phyloP scores from a whole-genome alignment of 2,329 filamentous ascomycete genomes.

The Fusarium sp. region DNA sequence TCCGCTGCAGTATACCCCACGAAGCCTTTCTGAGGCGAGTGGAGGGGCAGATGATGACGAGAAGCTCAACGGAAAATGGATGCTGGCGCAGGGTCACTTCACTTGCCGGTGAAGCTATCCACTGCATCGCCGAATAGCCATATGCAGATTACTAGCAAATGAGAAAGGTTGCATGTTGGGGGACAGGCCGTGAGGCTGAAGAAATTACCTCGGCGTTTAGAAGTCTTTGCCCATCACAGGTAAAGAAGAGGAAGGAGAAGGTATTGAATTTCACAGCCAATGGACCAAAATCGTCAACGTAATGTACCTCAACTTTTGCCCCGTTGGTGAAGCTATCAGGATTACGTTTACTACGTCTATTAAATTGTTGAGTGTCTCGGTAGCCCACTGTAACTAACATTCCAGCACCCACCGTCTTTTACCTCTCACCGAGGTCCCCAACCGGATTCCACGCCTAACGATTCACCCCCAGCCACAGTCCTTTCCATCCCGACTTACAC shows the following conservation, averaged over 20 bases:
- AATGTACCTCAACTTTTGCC: neutral
- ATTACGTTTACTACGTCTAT: too few relatives aligned
- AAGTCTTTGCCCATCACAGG: neutral
- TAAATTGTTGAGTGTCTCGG: too few relatives aligned
- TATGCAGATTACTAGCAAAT: neutral
- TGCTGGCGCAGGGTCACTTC: neutral
- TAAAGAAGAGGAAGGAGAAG: neutral
- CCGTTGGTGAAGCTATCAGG: neutral
- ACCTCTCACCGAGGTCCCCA: fast-evolving
- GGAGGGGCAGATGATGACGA: neutral
- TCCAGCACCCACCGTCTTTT: too few relatives aligned
- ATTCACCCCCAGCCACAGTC: neutral
- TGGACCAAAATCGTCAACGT: neutral
- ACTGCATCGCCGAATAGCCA: neutral
- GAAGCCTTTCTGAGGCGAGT: neutral
- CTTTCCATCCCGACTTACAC: neutral
- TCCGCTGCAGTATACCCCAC: neutral
- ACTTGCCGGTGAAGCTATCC: neutral
- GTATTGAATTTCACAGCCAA: neutral
- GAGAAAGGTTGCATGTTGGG: fast-evolving
- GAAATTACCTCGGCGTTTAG: fast-evolving
- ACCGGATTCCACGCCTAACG: neutral
- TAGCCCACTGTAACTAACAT: too few relatives aligned
- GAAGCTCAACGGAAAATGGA: neutral
- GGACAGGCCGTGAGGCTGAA: neutral